Conservation (phyloP, 257 asterid species). For the Anisodus tanguticus region DNA sequence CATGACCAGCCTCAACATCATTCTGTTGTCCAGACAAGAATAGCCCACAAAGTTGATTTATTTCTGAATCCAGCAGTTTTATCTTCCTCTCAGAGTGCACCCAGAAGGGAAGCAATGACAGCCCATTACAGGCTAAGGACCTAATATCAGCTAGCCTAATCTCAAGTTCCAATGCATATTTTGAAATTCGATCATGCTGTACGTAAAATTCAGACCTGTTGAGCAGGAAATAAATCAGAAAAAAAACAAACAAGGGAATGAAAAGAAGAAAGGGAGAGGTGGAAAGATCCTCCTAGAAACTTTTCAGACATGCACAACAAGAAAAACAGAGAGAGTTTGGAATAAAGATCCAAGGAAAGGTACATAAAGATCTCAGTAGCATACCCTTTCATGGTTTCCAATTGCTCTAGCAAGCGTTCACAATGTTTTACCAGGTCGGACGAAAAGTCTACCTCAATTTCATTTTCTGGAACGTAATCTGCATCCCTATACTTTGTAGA, state of each 20-base stretch:
- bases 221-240: slow-evolving; percentile 36
- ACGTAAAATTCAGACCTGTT: slow-evolving; percentile 52
- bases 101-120: slow-evolving; percentile 81
- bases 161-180: slow-evolving; percentile 66
- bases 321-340: background rate
- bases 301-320: background rate
- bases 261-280: background rate
- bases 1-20: slow-evolving; percentile 47
- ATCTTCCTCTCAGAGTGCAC: slow-evolving; percentile 68
- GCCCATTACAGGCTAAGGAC: slow-evolving; percentile 69
- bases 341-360: slow-evolving; percentile 19
- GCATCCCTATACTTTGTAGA: slow-evolving; percentile 19
- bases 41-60: slow-evolving; percentile 43
- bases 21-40: slow-evolving; percentile 39
- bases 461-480: slow-evolving; percentile 39
- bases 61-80: slow-evolving; percentile 58
- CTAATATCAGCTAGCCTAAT: slow-evolving; percentile 75
- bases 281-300: slow-evolving; percentile 15
- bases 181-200: slow-evolving; percentile 49
- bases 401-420: slow-evolving; percentile 63
- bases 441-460: slow-evolving; percentile 46
- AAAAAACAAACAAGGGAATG: slow-evolving; percentile 21
- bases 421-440: slow-evolving; percentile 56
- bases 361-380: slow-evolving; percentile 15
- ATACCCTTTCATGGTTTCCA: slow-evolving; percentile 67